Evolutionary conservation across 2,329 filamentous ascomycete species (phyloP).

Genomic region (Plectosphaerella cucumerina): DNA sequence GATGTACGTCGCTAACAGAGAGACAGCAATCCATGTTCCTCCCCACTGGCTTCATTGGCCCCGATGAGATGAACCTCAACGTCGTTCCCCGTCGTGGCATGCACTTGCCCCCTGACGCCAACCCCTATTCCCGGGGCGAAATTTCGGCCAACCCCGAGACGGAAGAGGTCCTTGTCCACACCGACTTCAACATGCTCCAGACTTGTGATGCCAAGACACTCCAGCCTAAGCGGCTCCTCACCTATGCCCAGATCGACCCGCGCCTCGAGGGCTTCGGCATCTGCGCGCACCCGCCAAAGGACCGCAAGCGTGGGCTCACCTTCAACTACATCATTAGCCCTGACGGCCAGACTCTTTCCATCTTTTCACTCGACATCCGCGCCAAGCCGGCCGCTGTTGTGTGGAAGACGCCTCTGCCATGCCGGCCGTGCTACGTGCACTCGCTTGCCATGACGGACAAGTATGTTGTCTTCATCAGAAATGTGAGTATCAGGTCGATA

Average conservation of each 20-base stretch:
- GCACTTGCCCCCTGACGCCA: slow-evolving; percentile 9
- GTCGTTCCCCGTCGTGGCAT: slow-evolving; percentile 10
- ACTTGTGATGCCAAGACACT: slow-evolving; percentile 12
- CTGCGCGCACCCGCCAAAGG: slow-evolving; percentile 13
- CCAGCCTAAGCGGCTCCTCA: slow-evolving; percentile 11
- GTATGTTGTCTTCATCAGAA: slow-evolving; percentile 11
- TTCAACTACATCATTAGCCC: slow-evolving; percentile 11
- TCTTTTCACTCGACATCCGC: slow-evolving; percentile 10
- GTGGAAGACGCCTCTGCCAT: slow-evolving; percentile 13
- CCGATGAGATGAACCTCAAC: slow-evolving; percentile 11
- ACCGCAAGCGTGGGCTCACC: slow-evolving; percentile 9
- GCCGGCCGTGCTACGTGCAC: slow-evolving; percentile 12
- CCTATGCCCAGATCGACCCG: slow-evolving; percentile 13
- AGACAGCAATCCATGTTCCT: slow-evolving; percentile 9
- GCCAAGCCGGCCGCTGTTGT: slow-evolving; percentile 7
- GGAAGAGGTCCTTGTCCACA: slow-evolving; percentile 11
- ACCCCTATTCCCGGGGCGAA: slow-evolving; percentile 8
- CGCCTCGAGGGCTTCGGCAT: slow-evolving; percentile 11
- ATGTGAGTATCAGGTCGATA: slow-evolving; percentile 5
- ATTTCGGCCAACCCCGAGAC: slow-evolving; percentile 2
- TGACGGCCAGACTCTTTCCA: slow-evolving; percentile 5
- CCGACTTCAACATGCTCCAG: slow-evolving; percentile 12
- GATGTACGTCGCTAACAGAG: neutral
- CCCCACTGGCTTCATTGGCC: slow-evolving; percentile 1
- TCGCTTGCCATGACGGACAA: slow-evolving; percentile 13